Evolutionary conservation across 192 early-diverging fungal genomes (phyloP), one percentile per base, ranked within the genome.

Genomic region (Coemansia sp.): DNA sequence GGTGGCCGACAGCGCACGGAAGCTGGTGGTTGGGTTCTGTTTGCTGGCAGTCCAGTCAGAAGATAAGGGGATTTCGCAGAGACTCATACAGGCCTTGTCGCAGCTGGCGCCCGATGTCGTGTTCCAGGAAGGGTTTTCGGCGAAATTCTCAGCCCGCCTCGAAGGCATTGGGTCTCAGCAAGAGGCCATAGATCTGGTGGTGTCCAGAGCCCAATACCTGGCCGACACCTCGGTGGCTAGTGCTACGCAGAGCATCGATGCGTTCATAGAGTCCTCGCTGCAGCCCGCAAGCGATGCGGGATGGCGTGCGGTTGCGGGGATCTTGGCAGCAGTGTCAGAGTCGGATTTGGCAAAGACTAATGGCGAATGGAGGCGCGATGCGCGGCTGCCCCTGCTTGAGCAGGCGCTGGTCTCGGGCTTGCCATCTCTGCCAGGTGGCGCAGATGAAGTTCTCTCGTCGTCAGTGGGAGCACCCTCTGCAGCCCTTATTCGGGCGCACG

Each of bases 21-120:
- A 63, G 53, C 67, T 76, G n/a, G 53, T 80, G 58, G 64, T 64
- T 25, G 68, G 65, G 21, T 76, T 75, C 41, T 69, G 70, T 12
- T 70, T 69, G 64, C 42, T 72, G 18, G 78, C 73, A 1, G 56
- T 48, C 5, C 70, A 81, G 59, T 59, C 70, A 35, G 66, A 65
- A 12, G 78, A 81, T 33, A 36, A 18, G 12, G 35, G 11, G 6
- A 41, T 60, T 0, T 73, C 68, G n/a, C 70, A 66, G 16, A 62
- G 60, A 13, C 70, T 81, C 36, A 70, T 76, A 21, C 66, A 70
- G 31, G 55, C 60, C 6, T 67, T 81, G 52, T 37, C 70, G 16
- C 62, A 76, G 64, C 60, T 64, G 25, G 78, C 73, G 14, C 78
- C 73, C 12, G 70, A 76, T 8, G 53, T 60, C 11, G 73, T 76